phyloP scores from a whole-genome alignment of 176 grass and related monocot genomes.

The Oryza meridionalis region DNA sequence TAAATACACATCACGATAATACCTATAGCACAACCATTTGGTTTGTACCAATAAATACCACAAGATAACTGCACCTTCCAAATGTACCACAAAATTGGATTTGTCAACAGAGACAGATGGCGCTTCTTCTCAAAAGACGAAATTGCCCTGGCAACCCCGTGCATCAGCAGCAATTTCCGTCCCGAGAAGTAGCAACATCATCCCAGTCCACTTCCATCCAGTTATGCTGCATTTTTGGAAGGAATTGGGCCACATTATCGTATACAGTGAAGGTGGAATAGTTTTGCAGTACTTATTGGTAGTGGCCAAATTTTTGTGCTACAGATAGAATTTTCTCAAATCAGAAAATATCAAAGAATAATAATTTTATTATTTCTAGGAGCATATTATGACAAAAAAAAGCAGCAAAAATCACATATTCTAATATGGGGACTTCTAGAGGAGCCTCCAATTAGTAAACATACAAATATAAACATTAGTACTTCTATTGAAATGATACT shows the following conservation, averaged over 20 bases:
- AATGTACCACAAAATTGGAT: not conserved
- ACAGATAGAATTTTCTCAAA: not conserved
- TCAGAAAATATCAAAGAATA: not conserved
- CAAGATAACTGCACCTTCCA: not conserved
- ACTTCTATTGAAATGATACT: conserved; percentile 14
- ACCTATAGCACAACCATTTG: not conserved
- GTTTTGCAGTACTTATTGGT: not conserved
- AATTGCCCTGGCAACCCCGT: not conserved
- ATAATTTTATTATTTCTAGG: not conserved
- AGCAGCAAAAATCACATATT: not conserved
- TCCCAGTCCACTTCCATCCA: not conserved
- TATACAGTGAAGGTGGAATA: not conserved
- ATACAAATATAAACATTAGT: not conserved
- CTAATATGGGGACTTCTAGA: not conserved
- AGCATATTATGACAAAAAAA: not conserved
- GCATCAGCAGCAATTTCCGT: not conserved
- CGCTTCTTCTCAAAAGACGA: not conserved
- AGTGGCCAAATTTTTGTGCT: not conserved
- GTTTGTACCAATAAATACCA: not conserved
- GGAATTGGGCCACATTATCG: not conserved
- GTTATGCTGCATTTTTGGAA: not conserved
- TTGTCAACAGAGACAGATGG: not conserved
- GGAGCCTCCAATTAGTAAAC: not conserved
- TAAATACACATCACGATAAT: not conserved
- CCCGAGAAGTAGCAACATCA: not conserved